Percentiles rank a stretch among this genome's conserved stretches.
Conservation (phyloP, 2,329 filamentous ascomycete genomes). For the Falciphora oryzae region DNA sequence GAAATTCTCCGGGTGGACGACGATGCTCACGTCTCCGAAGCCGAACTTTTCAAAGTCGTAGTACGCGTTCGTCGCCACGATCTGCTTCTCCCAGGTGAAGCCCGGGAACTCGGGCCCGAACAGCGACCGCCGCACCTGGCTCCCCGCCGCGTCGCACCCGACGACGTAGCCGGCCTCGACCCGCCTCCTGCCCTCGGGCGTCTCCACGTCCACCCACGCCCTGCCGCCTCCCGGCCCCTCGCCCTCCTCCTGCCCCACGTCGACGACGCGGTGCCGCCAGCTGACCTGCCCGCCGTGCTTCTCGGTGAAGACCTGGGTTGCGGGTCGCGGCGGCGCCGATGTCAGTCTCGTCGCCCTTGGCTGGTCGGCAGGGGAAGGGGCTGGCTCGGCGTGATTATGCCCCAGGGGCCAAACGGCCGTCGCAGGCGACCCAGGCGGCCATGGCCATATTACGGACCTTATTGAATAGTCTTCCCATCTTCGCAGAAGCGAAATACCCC, state of each 20-base stretch:
- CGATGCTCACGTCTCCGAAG: conserved; percentile 53
- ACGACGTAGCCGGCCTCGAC: conserved; percentile 42
- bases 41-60: conserved; percentile 53
- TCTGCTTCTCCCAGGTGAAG: conserved; percentile 53
- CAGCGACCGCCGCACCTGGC: conserved; percentile 35
- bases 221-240: no score
- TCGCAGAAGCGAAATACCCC: no score
- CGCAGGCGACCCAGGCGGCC: no score
- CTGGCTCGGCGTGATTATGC: no score
- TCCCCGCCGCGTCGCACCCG: conserved; percentile 35
- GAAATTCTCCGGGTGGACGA: conserved; percentile 56
- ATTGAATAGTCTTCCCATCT: no score
- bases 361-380: no score
- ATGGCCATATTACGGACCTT: no score
- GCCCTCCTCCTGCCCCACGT: conserved; percentile 42
- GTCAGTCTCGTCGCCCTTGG: no score
- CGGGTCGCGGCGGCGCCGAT: no score
- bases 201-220: conserved; percentile 40
- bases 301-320: no score
- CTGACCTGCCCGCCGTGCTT: conserved; percentile 30
- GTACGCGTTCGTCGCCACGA: conserved; percentile 60
- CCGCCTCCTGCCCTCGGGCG: conserved; percentile 27
- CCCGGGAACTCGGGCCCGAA: conserved; percentile 54
- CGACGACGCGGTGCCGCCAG: conserved; percentile 42
- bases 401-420: no score